Evolutionary conservation across 2,329 filamentous ascomycete species (phyloP).

Genomic region (Biscogniauxia marginata): DNA sequence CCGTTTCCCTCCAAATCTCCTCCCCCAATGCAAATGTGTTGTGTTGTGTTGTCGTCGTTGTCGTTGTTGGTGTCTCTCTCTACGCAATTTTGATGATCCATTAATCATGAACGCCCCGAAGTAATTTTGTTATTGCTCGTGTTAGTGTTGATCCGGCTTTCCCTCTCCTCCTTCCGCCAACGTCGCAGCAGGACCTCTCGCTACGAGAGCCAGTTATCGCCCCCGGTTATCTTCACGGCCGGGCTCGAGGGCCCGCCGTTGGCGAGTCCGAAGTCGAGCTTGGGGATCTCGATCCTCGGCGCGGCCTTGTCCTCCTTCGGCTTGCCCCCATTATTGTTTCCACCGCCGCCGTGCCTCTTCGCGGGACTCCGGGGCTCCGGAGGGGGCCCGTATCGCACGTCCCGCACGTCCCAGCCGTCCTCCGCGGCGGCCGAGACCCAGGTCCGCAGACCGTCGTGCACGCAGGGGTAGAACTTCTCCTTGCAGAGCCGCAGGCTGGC

Average conservation of each 20-base stretch:
- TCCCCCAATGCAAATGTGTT: conserved; percentile 10
- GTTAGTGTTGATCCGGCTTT: not conserved
- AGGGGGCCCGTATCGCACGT: conserved; percentile 73
- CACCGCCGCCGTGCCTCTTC: conserved; percentile 41
- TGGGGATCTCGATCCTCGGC: conserved; percentile 62
- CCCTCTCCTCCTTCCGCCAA: conserved; percentile 8
- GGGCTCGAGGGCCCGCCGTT: conserved; percentile 17
- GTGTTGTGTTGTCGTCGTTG: not conserved
- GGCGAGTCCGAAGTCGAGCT: conserved; percentile 48
- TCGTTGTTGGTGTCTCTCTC: not conserved
- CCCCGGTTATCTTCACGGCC: conserved; percentile 11
- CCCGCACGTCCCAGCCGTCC: conserved; percentile 82
- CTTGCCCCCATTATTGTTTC: conserved; percentile 27
- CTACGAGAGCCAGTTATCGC: conserved; percentile 33
- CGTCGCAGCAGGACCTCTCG: conserved; percentile 17
- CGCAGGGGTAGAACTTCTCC: conserved; percentile 92
- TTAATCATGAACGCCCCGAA: not conserved
- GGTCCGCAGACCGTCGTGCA: conserved; percentile 83
- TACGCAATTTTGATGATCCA: not conserved
- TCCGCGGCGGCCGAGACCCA: conserved; percentile 87
- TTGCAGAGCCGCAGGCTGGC: conserved; percentile 86
- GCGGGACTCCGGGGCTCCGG: conserved; percentile 42
- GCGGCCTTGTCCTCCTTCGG: conserved; percentile 50
- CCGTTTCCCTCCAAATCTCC: conserved; percentile 8
- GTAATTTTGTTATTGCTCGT: conserved; percentile 6